phyloP scores from a whole-genome alignment of 1,284 basidiomycete species.

The Malassezia dermatis region DNA sequence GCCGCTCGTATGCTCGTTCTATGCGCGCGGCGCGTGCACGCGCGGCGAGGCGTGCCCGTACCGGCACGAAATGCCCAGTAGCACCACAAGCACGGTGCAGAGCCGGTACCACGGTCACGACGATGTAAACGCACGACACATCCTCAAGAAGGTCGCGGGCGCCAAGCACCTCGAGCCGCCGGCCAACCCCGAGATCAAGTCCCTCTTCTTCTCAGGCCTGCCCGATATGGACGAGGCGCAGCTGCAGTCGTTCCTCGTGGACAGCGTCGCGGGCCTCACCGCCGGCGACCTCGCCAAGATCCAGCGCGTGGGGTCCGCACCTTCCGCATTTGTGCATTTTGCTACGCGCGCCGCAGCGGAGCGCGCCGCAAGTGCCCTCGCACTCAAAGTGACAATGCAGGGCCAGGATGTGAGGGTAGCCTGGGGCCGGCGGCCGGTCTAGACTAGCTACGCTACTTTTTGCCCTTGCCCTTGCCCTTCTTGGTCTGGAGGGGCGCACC shows the following conservation, averaged over 20 bases:
- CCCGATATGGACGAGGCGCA: constrained; percentile 66
- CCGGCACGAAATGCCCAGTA: constrained; percentile 81
- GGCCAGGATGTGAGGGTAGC: constrained; percentile 65
- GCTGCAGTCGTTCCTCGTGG: constrained; percentile 62
- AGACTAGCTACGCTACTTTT: constrained; percentile 19
- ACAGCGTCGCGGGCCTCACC: constrained; percentile 42
- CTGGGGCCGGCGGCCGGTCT: constrained; percentile 58
- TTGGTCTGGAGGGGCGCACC: constrained; percentile 27
- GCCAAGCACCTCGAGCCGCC: constrained; percentile 74
- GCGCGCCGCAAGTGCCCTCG: constrained; percentile 70
- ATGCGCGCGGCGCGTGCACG: constrained; percentile 84
- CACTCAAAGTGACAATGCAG: constrained; percentile 73
- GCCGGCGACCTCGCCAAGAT: constrained; percentile 56
- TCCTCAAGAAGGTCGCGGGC: constrained; percentile 64
- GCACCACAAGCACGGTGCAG: constrained; percentile 63
- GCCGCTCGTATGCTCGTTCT: constrained; percentile 90
- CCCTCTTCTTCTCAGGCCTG: constrained; percentile 78
- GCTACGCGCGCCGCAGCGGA: constrained; percentile 69
- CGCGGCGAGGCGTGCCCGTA: constrained; percentile 87
- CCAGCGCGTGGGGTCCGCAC: constrained; percentile 21
- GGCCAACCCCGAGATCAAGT: constrained; percentile 73
- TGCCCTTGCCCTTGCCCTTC: constrained; percentile 41
- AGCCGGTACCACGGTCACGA: constrained; percentile 64
- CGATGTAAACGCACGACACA: constrained; percentile 77
- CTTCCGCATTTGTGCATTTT: constrained; percentile 95